Percentiles rank a stretch among this genome's conserved stretches.
Conservation (phyloP, 768 basidiomycete genomes). For the Amyloporia xantha region DNA sequence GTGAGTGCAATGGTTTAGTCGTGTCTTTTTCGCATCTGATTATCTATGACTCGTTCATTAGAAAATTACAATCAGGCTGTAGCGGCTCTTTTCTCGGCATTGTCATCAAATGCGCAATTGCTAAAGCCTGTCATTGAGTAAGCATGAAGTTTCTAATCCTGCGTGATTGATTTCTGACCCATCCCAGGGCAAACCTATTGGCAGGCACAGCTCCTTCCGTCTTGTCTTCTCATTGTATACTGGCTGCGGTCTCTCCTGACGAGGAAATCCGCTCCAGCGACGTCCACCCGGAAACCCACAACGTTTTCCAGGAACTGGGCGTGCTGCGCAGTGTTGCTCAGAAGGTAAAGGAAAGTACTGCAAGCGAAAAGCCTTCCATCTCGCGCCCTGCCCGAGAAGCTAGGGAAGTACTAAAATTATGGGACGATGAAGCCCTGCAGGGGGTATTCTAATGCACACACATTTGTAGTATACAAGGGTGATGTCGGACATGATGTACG, state of each 20-base stretch:
- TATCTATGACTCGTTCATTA: background rate
- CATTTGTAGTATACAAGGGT: background rate
- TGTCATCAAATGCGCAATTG: constrained; percentile 56
- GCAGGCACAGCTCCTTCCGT: constrained; percentile 63
- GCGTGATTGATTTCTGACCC: constrained; percentile 7
- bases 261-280: constrained; percentile 30
- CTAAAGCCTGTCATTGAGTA: constrained; percentile 66
- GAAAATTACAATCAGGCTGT: constrained; percentile 69
- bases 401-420: constrained; percentile 49
- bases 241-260: constrained; percentile 46
- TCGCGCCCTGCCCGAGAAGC: constrained; percentile 80
- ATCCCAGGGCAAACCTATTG: constrained; percentile 50
- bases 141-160: background rate
- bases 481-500: background rate
- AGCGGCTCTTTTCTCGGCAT: constrained; percentile 53
- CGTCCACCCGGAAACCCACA: constrained; percentile 29
- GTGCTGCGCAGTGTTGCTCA: constrained; percentile 58
- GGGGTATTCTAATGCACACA: constrained; percentile 9
- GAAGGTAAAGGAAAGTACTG: constrained; percentile 65
- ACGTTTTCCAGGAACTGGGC: constrained; percentile 61
- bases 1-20: constrained; percentile 29
- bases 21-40: background rate
- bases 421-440: constrained; percentile 13
- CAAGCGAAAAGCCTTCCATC: constrained; percentile 63
- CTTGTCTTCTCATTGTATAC: constrained; percentile 52